Conservation (phyloP, 179 eudicot species). For the Camellia oleifera region DNA sequence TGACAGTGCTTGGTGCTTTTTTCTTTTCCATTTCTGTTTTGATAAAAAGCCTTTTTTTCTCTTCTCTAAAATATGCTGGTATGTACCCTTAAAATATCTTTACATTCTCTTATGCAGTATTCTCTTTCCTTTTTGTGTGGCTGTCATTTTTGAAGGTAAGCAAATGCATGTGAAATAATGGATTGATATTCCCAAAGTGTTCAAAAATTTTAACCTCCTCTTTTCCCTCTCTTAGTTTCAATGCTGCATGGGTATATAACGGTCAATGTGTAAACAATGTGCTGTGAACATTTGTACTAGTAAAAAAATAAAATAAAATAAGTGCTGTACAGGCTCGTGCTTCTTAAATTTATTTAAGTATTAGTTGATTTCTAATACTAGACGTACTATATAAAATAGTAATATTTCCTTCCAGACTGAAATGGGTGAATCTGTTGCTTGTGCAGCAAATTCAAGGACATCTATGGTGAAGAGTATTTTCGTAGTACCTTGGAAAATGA, state of each 20-base stretch:
- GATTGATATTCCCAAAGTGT: not conserved
- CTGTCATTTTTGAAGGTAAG: not conserved
- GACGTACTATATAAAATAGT: not conserved
- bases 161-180: not conserved
- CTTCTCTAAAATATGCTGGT: not conserved
- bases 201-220: not conserved
- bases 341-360: not conserved
- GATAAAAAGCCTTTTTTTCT: not conserved
- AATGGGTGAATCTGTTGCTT: constrained; percentile 8
- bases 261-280: constrained; percentile 9
- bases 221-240: not conserved
- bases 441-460: constrained; percentile 91
- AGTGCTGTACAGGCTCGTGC: not conserved
- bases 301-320: no score
- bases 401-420: constrained; percentile 8
- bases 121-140: not conserved
- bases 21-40: no score
- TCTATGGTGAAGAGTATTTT: constrained; percentile 84
- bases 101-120: not conserved
- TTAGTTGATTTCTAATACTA: not conserved
- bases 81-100: not conserved
- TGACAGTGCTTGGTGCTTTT: not conserved
- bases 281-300: not conserved
- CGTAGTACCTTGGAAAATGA: constrained; percentile 62
- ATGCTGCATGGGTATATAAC: not conserved